Base-by-base conservation (phyloP, 345 rosid species). In the Ceriops decandra region DNA sequence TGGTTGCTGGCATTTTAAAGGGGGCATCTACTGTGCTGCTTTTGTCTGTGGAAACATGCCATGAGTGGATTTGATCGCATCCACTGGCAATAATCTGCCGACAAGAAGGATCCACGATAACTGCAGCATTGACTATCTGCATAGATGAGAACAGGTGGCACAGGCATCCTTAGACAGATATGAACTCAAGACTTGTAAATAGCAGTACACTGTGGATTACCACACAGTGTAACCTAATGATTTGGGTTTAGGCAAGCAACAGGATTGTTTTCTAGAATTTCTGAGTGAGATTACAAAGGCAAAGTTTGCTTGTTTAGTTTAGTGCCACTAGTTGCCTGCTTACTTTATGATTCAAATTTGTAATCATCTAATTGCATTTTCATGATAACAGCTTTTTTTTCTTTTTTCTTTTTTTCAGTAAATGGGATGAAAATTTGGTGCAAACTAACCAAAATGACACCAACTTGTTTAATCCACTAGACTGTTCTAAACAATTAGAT, bases 121-220 rank as follows among this genome's bases (percentile, higher is more conserved):
- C 78, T 36, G 93, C 95, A 76, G 96, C 97, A 85, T 93, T 93
- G 42, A 76, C 82, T 8, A 81, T 66, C 98, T 93, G 84, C 72
- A 77, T 42, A 72, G 47, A 27, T 2, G 15, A 68, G 56, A 68
- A 42, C 6, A 47, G 27, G 31, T 13, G 33, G 2, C 33, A 59
- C 62, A 30, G 27, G 26, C 42, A 57, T 19, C 32, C 19, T 9
- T 57, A 38, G 5, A 22, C 11, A 22, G 15, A 24, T 5, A 26
- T 22, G 5, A 26, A 54, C 58, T 54, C 27, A 13, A 13, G 16
- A 24, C 8, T n/a, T 22, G 24, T 54, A 22, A 21, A 67, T 27
- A 67, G 52, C 46, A 24, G 24, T 42, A 5, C 1, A 46, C 35
- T 5, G 21, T 26, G 22, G 3, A 11, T 28, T 11, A 22, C 19